phyloP scores from a whole-genome alignment of 768 basidiomycete species.

The Porpolomopsis calyptriformis region DNA sequence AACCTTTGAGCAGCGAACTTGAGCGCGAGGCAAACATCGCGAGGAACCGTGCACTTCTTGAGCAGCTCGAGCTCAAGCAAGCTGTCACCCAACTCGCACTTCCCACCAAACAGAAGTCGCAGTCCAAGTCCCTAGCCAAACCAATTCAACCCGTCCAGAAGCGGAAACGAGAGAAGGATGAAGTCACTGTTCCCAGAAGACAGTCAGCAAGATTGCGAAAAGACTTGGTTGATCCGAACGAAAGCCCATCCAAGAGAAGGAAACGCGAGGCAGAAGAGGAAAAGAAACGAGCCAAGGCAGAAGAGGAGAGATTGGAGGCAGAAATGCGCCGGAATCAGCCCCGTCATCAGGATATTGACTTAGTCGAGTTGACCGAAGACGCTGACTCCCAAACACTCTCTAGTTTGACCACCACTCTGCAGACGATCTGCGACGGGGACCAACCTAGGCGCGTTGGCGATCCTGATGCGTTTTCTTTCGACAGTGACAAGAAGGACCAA shows the following conservation, averaged over 20 bases:
- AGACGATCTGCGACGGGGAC: conserved; percentile 25
- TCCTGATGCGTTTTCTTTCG: conserved; percentile 43
- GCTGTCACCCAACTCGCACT: conserved; percentile 40
- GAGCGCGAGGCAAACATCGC: conserved; percentile 78
- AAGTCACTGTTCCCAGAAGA: conserved; percentile 43
- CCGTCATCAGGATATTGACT: conserved; percentile 54
- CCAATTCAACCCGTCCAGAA: conserved; percentile 44
- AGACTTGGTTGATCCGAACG: conserved; percentile 41
- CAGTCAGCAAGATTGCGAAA: conserved; percentile 55
- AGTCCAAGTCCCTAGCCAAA: conserved; percentile 13
- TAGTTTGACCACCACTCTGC: conserved; percentile 36
- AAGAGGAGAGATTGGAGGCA: conserved; percentile 48
- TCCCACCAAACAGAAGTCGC: conserved; percentile 14
- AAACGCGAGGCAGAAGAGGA: conserved; percentile 61
- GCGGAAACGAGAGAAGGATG: conserved; percentile 39
- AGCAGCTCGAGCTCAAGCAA: conserved; percentile 57
- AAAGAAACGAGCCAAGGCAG: conserved; percentile 39
- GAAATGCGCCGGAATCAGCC: conserved; percentile 63
- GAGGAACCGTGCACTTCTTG: conserved; percentile 64
- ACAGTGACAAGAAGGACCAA: conserved; percentile 34
- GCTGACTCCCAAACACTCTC: conserved; percentile 38
- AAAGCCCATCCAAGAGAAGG: conserved; percentile 51
- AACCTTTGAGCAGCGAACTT: conserved; percentile 33
- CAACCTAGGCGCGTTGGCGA: conserved; percentile 31
- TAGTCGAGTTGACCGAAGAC: conserved; percentile 44